Base-by-base conservation (phyloP, 164 flowering plant genomes). In the Berberis vulgaris region DNA sequence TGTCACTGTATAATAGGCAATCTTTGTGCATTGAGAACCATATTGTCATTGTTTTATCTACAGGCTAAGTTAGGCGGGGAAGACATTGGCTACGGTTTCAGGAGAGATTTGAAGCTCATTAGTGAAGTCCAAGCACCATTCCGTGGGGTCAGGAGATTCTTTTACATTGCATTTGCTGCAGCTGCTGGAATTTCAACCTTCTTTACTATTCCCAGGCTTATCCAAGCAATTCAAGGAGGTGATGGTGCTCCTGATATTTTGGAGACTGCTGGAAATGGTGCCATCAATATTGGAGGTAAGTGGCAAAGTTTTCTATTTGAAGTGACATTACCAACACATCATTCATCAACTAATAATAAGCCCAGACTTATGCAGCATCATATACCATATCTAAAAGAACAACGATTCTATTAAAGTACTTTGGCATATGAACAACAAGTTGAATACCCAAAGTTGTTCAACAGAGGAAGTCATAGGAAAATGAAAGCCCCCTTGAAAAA, bases 111-210 rank as follows among this genome's bases (percentile, higher is more conserved):
- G 45, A 94, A 94, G 74, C 96, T 91, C 61, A 94, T 91, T 44
- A 87, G 97, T 79, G 99, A 94, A 80, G 99, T 94, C 63, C 96
- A 87, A 81, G 97, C 99, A 63, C 97, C 97, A 69, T 91, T 94
- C 71, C 93, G 99, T 67, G 97, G 99, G 53, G 81, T 94, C 72
- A 71, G 97, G 74, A 89, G 83, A 75, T 94, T 94, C 76, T 91
- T 94, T 67, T 91, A 83, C 72, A 77, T 94, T 46, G 97, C 99
- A 67, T 73, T 94, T 65, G 60, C 90, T 57, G 96, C 97, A 61
- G 97, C 96, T 65, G 99, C 99, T 1, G 99, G 97, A 67, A 85
- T 94, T 69, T 86, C 96, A 60, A 68, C 79, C 53, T 78, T 94
- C 63, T 85, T 91, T 53, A 91, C 91, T 5, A 54, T 87, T 65